These are phyloP conservation scores for Umbelopsis ramanniana DNA, from an alignment of 192 early-diverging fungal genomes.

Conservation along the genomic window DNA sequence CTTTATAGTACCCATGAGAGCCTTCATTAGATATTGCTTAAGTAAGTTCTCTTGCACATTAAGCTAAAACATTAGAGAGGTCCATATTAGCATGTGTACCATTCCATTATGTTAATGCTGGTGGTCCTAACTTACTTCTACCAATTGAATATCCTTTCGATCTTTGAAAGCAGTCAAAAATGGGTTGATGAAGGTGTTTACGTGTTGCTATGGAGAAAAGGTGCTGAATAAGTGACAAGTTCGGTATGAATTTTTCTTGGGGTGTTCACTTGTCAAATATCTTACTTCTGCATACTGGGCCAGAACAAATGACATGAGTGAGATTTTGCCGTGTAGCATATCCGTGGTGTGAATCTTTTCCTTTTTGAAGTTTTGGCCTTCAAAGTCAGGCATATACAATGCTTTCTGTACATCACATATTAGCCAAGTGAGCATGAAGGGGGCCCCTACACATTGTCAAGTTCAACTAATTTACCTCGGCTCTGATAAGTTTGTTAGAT, in stretches of 20 bases:
- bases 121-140: conserved; percentile 39
- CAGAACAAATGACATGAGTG: conserved; percentile 53
- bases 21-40: conserved; percentile 49
- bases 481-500: conserved; percentile 42
- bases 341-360: conserved; percentile 48
- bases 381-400: conserved; percentile 58
- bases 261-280: too few relatives aligned
- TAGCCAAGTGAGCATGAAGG: neutral
- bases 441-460: neutral
- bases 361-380: conserved; percentile 46
- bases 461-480: conserved; percentile 40
- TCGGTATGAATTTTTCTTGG: too few relatives aligned
- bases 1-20: conserved; percentile 54
- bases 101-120: too few relatives aligned
- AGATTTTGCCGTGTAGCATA: conserved; percentile 44
- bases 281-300: conserved; percentile 54
- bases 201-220: conserved; percentile 35
- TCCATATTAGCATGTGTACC: neutral
- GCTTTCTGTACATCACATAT: conserved; percentile 43
- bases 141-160: conserved; percentile 43
- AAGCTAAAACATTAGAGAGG: conserved; percentile 31
- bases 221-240: neutral
- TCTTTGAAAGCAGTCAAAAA: conserved; percentile 45
- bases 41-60: conserved; percentile 61
- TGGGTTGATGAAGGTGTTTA: conserved; percentile 48